Percentiles rank a stretch among this genome's conserved stretches.
These are phyloP conservation scores for Saccharomycopsis vini DNA, from an alignment of 805 yeast genomes.

Conservation along the genomic window DNA sequence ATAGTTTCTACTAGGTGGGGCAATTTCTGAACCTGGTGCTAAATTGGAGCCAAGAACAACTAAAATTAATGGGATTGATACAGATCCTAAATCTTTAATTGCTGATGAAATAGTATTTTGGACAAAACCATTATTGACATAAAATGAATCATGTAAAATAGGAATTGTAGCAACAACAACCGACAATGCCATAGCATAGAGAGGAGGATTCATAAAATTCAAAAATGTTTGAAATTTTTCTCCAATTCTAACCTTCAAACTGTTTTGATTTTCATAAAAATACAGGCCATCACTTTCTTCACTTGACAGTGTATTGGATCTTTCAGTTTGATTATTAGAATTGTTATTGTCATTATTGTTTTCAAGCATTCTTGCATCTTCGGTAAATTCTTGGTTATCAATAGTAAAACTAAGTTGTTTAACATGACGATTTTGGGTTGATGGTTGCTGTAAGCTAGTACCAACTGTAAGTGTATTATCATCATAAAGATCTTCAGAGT, in stretches of 20 bases:
- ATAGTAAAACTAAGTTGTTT: no score
- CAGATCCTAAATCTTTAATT: slow-evolving; percentile 57
- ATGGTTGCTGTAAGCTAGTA: no score
- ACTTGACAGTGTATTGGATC: no score
- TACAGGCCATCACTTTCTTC: slow-evolving; percentile 1
- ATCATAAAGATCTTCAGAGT: slow-evolving; percentile 18
- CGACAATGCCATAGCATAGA: slow-evolving; percentile 66
- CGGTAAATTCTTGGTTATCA: no score
- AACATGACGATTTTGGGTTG: no score
- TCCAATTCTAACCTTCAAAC: background rate
- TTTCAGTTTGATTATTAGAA: background rate
- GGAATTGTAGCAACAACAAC: slow-evolving; percentile 64
- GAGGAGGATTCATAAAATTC: slow-evolving; percentile 68
- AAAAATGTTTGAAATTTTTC: slow-evolving; percentile 24
- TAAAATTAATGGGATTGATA: slow-evolving; percentile 68
- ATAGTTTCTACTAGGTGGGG: slow-evolving; percentile 51
- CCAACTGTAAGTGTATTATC: no score
- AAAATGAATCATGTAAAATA: slow-evolving; percentile 45
- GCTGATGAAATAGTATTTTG: slow-evolving; percentile 59
- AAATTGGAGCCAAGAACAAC: slow-evolving; percentile 74
- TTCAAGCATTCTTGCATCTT: background rate
- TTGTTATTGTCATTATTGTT: no score
- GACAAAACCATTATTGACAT: slow-evolving; percentile 49
- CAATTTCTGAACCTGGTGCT: slow-evolving; percentile 58
- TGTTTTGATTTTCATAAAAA: background rate